These are phyloP conservation scores for Silene coronaria DNA, from an alignment of 179 eudicot species.

Conservation along the genomic window DNA sequence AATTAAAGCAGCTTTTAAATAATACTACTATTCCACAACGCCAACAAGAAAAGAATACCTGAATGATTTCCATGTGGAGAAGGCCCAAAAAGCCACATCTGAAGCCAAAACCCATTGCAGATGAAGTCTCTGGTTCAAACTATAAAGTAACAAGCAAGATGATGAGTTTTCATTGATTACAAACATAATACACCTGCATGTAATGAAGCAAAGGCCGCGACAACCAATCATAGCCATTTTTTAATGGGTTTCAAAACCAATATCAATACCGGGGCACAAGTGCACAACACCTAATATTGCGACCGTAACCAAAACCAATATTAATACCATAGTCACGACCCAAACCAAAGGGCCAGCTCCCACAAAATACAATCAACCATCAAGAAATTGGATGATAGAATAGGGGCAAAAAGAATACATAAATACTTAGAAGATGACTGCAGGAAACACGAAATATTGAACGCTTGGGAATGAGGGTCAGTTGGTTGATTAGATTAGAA, in stretches of 20 bases:
- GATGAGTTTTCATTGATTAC: background rate
- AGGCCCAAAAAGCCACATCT: slow-evolving; percentile 98
- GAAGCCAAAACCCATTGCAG: slow-evolving; percentile 99
- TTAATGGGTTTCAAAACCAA: too few relatives aligned
- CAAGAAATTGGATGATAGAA: slow-evolving; percentile 6
- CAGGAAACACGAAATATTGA: background rate
- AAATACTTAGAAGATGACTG: background rate
- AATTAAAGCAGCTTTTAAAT: background rate
- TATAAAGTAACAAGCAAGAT: slow-evolving; percentile 31
- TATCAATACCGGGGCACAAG: too few relatives aligned
- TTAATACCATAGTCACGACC: too few relatives aligned
- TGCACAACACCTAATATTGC: too few relatives aligned
- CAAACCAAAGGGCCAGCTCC: background rate
- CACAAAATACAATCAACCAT: background rate
- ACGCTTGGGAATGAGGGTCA: background rate
- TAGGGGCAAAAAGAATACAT: background rate
- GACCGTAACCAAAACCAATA: too few relatives aligned
- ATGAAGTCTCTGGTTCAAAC: slow-evolving; percentile 97
- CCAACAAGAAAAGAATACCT: slow-evolving; percentile 42
- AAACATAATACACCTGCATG: background rate
- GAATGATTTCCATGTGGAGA: slow-evolving; percentile 97
- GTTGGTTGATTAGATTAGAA: background rate
- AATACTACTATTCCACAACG: background rate
- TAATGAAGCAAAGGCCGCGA: too few relatives aligned
- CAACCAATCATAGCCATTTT: too few relatives aligned